Base-by-base conservation (phyloP, 2,329 filamentous ascomycete species). In the Erysiphe pulchra region DNA sequence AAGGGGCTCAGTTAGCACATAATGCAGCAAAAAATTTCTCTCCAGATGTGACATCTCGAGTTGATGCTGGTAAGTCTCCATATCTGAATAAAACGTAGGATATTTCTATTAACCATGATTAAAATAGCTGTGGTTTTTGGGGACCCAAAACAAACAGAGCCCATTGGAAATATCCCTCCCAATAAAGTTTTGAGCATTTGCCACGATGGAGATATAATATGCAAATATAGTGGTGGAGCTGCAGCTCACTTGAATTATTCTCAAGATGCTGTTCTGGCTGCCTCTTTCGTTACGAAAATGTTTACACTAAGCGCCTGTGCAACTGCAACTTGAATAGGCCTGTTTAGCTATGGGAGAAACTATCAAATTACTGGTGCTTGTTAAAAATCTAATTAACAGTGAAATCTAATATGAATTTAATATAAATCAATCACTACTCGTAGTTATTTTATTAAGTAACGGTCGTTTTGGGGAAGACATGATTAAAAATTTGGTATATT, bases 131-230 rank as follows among this genome's bases (percentile, higher is more conserved):
- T 63, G 0, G 59, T 65, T 8, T 67, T 61, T 46, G 65, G 65
- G 1, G 62, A 64, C 48, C 64, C 63, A 16, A 54, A 56, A 45
- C 46, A 49, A 8, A 49, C 47, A 28, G 46, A 48, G 33, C 42
- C 55, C 6, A 41, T 58, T 2, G 30, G 52, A 0, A 53, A 54
- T 41, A 50, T 58, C 6, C 44, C 43, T 2, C 36, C 55, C 8
- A 49, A 49, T 2, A 55, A 59, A 46, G 52, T 56, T 2, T 49
- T 66, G 51, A 65, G 67, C 17, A 63, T 66, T 34, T 73, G 70
- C 48, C 62, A 66, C 30, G 41, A 50, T 3, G 68, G 65, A 0
- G 70, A 73, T 50, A 57, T 64, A 10, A 68, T 73, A 6, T 73
- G 70, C 48, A 46, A 55, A 4, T 65, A 68, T 32, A 64, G 64